Percentiles rank a stretch among this genome's conserved stretches.
These are phyloP conservation scores for Sarcocystis neurona DNA, from an alignment of 169 alveolate species.

Conservation along the genomic window DNA sequence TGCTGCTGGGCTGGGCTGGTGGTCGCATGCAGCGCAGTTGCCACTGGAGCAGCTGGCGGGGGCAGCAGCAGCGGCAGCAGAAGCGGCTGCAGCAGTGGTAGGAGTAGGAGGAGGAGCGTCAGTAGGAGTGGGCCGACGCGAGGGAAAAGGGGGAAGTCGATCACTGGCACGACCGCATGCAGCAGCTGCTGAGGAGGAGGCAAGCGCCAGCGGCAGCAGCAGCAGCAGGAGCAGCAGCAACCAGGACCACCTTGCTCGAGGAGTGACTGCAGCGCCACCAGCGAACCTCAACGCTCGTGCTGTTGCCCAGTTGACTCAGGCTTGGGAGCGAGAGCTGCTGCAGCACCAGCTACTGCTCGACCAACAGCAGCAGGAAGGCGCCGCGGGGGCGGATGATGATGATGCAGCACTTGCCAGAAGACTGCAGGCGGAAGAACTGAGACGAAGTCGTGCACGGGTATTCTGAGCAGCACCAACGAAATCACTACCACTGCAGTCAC, in stretches of 20 bases:
- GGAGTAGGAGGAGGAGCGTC: too few species aligned
- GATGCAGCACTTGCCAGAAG: slow-evolving; percentile 12
- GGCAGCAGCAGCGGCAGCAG: not conserved
- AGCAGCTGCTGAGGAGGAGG: not conserved
- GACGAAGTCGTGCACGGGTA: not conserved
- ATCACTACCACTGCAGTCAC: too few species aligned
- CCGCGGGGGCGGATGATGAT: not conserved
- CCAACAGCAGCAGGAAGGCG: too few species aligned
- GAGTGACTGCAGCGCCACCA: not conserved
- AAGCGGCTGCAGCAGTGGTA: not conserved
- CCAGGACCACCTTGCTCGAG: not conserved
- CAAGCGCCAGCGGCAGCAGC: not conserved
- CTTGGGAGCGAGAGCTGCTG: too few species aligned
- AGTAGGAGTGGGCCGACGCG: too few species aligned
- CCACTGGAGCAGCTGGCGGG: not conserved
- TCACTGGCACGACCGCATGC: too few species aligned
- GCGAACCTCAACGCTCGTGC: too few species aligned
- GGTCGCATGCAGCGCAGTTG: not conserved
- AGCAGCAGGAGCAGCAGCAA: not conserved
- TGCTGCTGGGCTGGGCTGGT: not conserved
- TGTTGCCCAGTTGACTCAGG: too few species aligned
- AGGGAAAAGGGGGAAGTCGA: too few species aligned
- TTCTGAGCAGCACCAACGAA: too few species aligned
- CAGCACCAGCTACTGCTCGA: too few species aligned
- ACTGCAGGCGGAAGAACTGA: slow-evolving; percentile 8